phyloP scores from a whole-genome alignment of 257 asterid genomes.

The Solanum lycopersicoides region DNA sequence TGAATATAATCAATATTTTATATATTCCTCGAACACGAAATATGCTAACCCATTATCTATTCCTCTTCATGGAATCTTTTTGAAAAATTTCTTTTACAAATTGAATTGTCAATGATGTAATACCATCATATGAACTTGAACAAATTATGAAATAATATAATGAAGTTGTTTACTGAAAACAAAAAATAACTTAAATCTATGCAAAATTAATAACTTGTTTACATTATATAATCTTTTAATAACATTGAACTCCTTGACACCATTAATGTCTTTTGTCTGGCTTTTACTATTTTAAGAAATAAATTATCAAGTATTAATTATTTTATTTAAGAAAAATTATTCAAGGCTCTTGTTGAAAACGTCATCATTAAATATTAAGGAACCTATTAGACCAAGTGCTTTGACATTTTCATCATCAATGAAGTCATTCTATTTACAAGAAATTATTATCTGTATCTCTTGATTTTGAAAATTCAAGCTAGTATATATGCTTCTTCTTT shows the following conservation, averaged over 20 bases:
- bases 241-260: neutral
- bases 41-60: neutral
- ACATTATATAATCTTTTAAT: neutral
- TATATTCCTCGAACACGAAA: neutral
- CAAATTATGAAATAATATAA: neutral
- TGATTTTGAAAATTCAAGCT: neutral
- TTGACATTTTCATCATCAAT: neutral
- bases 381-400: neutral
- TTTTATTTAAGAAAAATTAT: neutral
- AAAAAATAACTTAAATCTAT: neutral
- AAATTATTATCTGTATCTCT: neutral
- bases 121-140: neutral
- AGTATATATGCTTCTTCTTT: neutral
- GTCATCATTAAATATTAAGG: neutral
- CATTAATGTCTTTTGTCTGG: neutral
- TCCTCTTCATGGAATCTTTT: no score
- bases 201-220: neutral
- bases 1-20: neutral
- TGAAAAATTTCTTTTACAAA: neutral
- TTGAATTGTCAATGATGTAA: neutral
- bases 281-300: neutral
- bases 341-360: neutral
- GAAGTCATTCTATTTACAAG: neutral
- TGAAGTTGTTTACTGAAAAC: neutral
- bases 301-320: neutral